phyloP scores from a whole-genome alignment of 2,329 filamentous ascomycete genomes.

The Alternaria sp. region DNA sequence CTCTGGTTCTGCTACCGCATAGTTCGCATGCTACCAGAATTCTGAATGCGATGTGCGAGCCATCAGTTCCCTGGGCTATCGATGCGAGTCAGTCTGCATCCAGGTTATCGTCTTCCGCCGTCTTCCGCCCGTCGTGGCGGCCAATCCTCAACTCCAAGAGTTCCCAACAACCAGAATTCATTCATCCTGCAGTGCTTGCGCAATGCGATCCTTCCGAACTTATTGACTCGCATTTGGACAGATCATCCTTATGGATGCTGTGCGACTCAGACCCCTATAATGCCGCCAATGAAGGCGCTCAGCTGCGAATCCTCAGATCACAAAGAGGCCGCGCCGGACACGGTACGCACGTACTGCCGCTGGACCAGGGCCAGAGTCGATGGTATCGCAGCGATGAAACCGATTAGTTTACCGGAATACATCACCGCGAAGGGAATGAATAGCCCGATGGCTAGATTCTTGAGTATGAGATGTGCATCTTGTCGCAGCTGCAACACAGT shows the following conservation, averaged over 20 bases:
- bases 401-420: neutral
- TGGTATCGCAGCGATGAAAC: neutral
- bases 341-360: conserved; percentile 14
- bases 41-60: neutral
- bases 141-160: neutral
- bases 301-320: neutral
- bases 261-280: neutral
- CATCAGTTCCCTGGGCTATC: neutral
- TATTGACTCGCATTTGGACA: neutral
- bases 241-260: neutral
- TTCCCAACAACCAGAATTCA: neutral
- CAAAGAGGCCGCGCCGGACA: neutral
- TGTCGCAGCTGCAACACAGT: neutral
- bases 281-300: conserved; percentile 1
- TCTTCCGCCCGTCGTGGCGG: neutral
- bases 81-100: neutral
- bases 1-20: neutral
- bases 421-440: neutral
- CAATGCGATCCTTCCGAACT: neutral
- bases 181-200: neutral
- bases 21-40: neutral
- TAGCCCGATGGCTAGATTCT: no score
- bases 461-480: neutral
- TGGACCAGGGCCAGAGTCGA: neutral
- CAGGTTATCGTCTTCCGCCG: neutral